Percentiles rank a stretch among this genome's conserved stretches.
These are phyloP conservation scores for Cystobasidiopsis lactophilus DNA, from an alignment of 768 basidiomycete genomes.

Conservation along the genomic window DNA sequence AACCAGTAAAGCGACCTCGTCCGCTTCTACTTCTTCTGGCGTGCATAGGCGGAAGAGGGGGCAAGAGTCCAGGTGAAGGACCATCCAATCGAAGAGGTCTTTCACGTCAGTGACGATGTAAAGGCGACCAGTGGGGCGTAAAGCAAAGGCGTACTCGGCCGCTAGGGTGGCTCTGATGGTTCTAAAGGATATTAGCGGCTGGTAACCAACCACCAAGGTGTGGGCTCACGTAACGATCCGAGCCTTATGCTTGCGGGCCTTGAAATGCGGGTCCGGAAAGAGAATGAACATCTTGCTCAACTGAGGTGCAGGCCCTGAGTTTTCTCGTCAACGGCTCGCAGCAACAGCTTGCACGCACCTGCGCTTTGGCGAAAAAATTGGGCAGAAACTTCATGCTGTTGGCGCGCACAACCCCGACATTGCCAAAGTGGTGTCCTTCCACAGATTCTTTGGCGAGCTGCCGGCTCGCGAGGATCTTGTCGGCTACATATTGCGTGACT, in stretches of 20 bases:
- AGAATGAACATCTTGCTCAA: conserved; percentile 87
- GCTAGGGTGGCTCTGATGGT: conserved; percentile 51
- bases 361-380: conserved; percentile 79
- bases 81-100: conserved; percentile 92
- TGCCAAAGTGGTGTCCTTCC: conserved; percentile 1
- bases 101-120: conserved; percentile 96
- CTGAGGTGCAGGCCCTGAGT: conserved; percentile 10
- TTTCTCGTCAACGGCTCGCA: background rate
- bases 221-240: conserved; percentile 26
- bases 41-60: conserved; percentile 65
- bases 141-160: conserved; percentile 87
- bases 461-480: conserved; percentile 83
- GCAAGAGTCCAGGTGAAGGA: conserved; percentile 58
- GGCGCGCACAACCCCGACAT: conserved; percentile 33
- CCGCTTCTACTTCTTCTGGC: conserved; percentile 42
- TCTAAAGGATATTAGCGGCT: no score
- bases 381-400: conserved; percentile 98
- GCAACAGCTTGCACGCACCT: conserved; percentile 26
- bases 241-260: conserved; percentile 91
- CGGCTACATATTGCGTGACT: conserved; percentile 86
- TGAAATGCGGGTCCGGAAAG: conserved; percentile 98
- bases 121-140: conserved; percentile 77
- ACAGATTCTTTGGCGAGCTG: conserved; percentile 22
- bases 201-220: background rate
- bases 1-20: conserved; percentile 29